Base-by-base conservation (phyloP, 345 rosid genomes). In the Lumnitzera littorea region DNA sequence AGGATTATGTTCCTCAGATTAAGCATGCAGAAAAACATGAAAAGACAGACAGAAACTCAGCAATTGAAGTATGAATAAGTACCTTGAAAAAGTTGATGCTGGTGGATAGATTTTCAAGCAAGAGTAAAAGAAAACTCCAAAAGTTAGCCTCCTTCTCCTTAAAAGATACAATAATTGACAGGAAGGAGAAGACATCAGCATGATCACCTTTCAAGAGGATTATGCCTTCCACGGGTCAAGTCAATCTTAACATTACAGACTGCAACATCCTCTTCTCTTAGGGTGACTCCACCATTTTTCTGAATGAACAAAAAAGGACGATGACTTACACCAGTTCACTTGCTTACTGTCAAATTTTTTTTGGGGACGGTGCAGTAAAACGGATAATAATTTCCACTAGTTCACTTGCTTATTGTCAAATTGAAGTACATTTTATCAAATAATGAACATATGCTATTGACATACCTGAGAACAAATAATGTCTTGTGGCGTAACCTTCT, bases 51-150 rank as follows among this genome's bases (percentile, higher is more conserved):
- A 36, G 43, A 36, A 36, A 36, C 43, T 36, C 43, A 36, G 43
- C 43, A 36, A 57, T 49, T 53, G 41, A 27, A 16, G 67, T 16
- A 36, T 46, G 51, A 23, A 53, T 50, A 48, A 20, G 63, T 87
- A 91, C 98, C 98, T 85, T 79, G 82, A 82, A 92, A 79, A 92
- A 92, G 43, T 87, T 78, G 84, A 92, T 85, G 82, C 98, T 92
- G 91, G 64, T 63, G 61, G 67, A 70, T 53, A 51, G 43, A 50
- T 46, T 48, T 58, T 62, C 61, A 55, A 56, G 24, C 43, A 53
- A 46, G 62, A 62, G 50, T 29, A 12, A 31, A 14, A 23, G 41
- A 11, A 62, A 72, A 47, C 43, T 52, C 13, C 60, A 46, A 58
- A 17, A 36, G 41, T 61, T 16, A 73, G 56, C n/a, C 5, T 55